These are phyloP conservation scores for Aaosphaeria arxii DNA, from an alignment of 2,329 filamentous ascomycete species.

Conservation along the genomic window DNA sequence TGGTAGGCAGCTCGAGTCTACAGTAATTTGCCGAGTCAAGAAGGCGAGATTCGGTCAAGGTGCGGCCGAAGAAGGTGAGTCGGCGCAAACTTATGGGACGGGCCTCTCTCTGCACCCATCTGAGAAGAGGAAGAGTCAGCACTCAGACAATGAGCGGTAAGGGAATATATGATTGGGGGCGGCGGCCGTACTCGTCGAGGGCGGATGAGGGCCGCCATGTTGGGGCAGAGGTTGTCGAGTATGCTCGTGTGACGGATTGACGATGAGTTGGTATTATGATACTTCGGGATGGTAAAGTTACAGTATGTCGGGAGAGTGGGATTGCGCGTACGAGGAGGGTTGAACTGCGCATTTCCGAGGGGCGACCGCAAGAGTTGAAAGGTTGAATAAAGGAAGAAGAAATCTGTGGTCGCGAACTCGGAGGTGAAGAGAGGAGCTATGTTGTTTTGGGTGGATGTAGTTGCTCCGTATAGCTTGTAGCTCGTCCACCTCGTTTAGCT, in stretches of 20 bases:
- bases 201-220: constrained; percentile 58
- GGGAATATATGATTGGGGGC: constrained; percentile 9
- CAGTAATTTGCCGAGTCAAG: constrained; percentile 98
- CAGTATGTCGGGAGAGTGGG: too few relatives aligned
- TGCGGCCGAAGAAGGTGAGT: constrained; percentile 94
- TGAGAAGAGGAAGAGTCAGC: constrained; percentile 36
- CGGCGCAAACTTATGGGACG: constrained; percentile 95
- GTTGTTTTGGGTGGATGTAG: too few relatives aligned
- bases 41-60: constrained; percentile 82
- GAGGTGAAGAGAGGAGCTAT: too few relatives aligned
- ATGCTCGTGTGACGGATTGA: constrained; percentile 3
- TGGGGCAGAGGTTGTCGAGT: constrained; percentile 42
- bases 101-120: constrained; percentile 90
- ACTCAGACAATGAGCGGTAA: not conserved
- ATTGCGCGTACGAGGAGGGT: too few relatives aligned
- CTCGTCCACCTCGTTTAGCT: too few relatives aligned
- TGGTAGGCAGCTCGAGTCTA: constrained; percentile 85
- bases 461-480: too few relatives aligned
- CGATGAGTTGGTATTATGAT: too few relatives aligned
- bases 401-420: too few relatives aligned
- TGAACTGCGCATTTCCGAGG: too few relatives aligned
- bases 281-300: too few relatives aligned
- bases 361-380: too few relatives aligned
- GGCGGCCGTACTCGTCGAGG: constrained; percentile 55
- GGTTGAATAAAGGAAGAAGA: too few relatives aligned